A percentile compares a stretch with the other conserved stretches of the same genome.
These are phyloP conservation scores for Asterionellopsis glacialis DNA, from an alignment of 108 stramenopile genomes.

Conservation along the genomic window DNA sequence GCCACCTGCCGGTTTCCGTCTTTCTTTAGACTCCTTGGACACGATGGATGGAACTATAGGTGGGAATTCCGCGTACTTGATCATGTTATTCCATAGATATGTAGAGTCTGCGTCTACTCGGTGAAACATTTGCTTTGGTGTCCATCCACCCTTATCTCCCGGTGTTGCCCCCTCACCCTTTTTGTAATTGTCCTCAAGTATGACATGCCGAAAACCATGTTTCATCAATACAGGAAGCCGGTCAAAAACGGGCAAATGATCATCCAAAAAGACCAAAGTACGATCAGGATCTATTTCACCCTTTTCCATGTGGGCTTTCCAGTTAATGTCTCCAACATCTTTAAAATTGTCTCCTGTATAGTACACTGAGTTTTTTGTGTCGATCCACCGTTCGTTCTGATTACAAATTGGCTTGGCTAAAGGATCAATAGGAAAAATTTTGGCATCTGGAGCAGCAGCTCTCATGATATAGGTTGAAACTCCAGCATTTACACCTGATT, in stretches of 20 bases:
- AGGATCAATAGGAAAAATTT: conserved; percentile 19
- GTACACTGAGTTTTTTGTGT: conserved; percentile 5
- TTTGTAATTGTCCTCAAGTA: conserved; percentile 34
- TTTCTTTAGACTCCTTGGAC: conserved; percentile 4
- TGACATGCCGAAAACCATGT: conserved; percentile 21
- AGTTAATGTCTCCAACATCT: conserved; percentile 18
- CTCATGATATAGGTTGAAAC: conserved; percentile 26
- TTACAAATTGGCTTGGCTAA: conserved; percentile 19
- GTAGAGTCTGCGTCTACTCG: conserved; percentile 4
- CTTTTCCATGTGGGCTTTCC: conserved; percentile 1
- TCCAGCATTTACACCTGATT: conserved; percentile 31
- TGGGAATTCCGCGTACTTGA: conserved; percentile 19
- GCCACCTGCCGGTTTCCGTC: not conserved
- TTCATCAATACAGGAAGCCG: conserved; percentile 9
- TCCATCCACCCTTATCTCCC: conserved; percentile 10
- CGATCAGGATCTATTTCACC: conserved; percentile 12
- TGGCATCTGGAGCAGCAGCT: conserved; percentile 13
- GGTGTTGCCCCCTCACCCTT: conserved; percentile 13
- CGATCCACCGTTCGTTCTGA: conserved; percentile 23
- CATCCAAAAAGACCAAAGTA: conserved; percentile 26
- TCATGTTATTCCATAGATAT: too few species aligned
- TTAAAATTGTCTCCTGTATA: conserved; percentile 16
- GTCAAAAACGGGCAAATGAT: conserved; percentile 9
- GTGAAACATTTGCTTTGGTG: conserved; percentile 19
- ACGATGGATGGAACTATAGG: conserved; percentile 16